These are phyloP conservation scores for Endocladia muricata DNA, from an alignment of 31 red algal genomes.

Conservation along the genomic window DNA sequence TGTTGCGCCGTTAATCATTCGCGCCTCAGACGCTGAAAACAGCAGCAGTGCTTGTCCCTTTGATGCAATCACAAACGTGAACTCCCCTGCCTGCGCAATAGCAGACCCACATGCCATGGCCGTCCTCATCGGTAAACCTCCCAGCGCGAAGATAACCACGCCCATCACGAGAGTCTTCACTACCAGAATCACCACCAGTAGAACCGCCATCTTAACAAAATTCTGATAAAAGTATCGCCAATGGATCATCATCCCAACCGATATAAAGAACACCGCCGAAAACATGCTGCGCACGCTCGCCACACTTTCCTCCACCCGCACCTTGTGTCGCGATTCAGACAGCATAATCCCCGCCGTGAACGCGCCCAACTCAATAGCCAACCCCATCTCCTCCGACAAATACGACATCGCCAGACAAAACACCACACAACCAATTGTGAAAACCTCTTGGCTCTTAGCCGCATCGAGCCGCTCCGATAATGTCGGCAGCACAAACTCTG, in stretches of 20 bases:
- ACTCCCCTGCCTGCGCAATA: constrained; percentile 84
- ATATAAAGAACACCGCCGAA: constrained; percentile 78
- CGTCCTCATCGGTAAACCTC: constrained; percentile 53
- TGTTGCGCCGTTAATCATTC: constrained; percentile 84
- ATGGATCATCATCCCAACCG: constrained; percentile 86
- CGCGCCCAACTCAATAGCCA: constrained; percentile 84
- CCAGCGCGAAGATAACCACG: constrained; percentile 42
- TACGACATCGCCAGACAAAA: constrained; percentile 75
- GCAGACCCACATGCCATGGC: constrained; percentile 59
- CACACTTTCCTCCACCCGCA: constrained; percentile 55
- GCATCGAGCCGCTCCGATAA: constrained; percentile 61
- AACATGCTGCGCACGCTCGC: constrained; percentile 64
- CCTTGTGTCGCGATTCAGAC: constrained; percentile 61
- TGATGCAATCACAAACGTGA: constrained; percentile 83
- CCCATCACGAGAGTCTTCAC: constrained; percentile 75
- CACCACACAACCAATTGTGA: constrained; percentile 74
- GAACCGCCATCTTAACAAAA: constrained; percentile 49
- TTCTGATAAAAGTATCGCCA: constrained; percentile 71
- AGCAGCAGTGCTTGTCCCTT: constrained; percentile 74
- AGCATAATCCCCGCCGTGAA: constrained; percentile 83
- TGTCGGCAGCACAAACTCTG: constrained; percentile 71
- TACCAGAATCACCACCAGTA: constrained; percentile 66
- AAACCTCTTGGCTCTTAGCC: constrained; percentile 67
- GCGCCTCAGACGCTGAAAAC: constrained; percentile 65
- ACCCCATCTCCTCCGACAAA: constrained; percentile 69